A percentile compares a stretch with the other conserved stretches of the same genome.
Conservation (phyloP, 75 land plant species). For the Adiantum capillusveneris region DNA sequence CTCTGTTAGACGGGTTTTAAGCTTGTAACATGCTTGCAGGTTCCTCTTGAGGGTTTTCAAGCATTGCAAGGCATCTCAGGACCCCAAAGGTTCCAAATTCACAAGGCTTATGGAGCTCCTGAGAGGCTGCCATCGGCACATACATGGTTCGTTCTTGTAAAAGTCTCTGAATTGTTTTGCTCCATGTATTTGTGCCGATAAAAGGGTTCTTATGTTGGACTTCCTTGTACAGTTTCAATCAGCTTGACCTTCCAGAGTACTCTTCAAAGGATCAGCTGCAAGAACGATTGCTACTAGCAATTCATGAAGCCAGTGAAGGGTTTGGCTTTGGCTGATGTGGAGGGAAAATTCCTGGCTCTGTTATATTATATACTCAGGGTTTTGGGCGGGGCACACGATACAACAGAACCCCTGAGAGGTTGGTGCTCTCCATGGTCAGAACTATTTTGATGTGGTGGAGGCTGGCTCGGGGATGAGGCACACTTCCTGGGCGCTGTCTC, state of each 20-base stretch:
- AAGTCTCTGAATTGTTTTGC: background rate
- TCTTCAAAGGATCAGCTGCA: slow-evolving; percentile 78
- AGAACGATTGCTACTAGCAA: slow-evolving; percentile 86
- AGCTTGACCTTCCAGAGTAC: slow-evolving; percentile 95
- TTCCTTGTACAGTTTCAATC: slow-evolving; percentile 70
- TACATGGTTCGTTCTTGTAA: slow-evolving; percentile 56
- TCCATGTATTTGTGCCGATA: background rate
- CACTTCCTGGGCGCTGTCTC: background rate
- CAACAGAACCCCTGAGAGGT: too few relatives aligned
- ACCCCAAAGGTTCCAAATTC: slow-evolving; percentile 92
- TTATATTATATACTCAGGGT: too few relatives aligned
- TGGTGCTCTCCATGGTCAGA: too few relatives aligned
- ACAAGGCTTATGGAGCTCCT: slow-evolving; percentile 96
- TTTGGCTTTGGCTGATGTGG: slow-evolving; percentile 87
- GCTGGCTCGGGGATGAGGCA: background rate
- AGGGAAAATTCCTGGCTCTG: too few relatives aligned
- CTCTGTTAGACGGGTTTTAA: too few relatives aligned
- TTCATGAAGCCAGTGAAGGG: slow-evolving; percentile 98
- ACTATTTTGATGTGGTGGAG: background rate
- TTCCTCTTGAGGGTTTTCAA: slow-evolving; percentile 89
- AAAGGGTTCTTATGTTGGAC: background rate
- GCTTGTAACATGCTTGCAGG: slow-evolving; percentile 41
- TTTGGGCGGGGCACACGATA: too few relatives aligned
- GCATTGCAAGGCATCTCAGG: slow-evolving; percentile 98
- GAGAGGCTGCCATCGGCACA: slow-evolving; percentile 90